A percentile compares a stretch with the other conserved stretches of the same genome.
These are phyloP conservation scores for Viola pubescens DNA, from an alignment of 441 rosid species.

Conservation along the genomic window DNA sequence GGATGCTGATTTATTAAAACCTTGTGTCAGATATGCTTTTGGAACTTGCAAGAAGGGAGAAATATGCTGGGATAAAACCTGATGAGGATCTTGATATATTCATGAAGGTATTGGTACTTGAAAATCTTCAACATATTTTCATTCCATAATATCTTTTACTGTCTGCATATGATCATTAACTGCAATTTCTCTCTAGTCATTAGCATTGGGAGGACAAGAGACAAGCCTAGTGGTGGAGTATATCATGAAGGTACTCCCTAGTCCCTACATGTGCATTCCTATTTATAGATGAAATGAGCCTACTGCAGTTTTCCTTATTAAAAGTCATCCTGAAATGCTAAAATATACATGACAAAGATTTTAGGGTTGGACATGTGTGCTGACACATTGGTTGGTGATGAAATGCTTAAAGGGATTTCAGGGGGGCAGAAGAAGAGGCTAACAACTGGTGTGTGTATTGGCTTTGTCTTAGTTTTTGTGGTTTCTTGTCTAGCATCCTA, in stretches of 20 bases:
- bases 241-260: slow-evolving; percentile 79
- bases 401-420: slow-evolving; percentile 91
- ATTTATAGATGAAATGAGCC: neutral
- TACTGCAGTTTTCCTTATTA: slow-evolving; percentile 11
- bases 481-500: slow-evolving; percentile 7
- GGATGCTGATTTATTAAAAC: slow-evolving; percentile 24
- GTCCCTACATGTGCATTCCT: slow-evolving; percentile 20
- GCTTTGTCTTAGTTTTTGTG: neutral
- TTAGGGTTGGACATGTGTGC: slow-evolving; percentile 90
- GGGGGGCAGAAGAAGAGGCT: slow-evolving; percentile 96
- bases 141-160: slow-evolving; percentile 1
- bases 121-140: slow-evolving; percentile 3
- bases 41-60: slow-evolving; percentile 95
- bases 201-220: slow-evolving; percentile 85
- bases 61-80: slow-evolving; percentile 84
- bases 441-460: slow-evolving; percentile 56
- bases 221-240: slow-evolving; percentile 82
- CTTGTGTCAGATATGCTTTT: slow-evolving; percentile 68
- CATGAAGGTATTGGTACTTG: slow-evolving; percentile 66
- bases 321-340: slow-evolving; percentile 38
- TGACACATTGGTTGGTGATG: slow-evolving; percentile 93
- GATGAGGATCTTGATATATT: slow-evolving; percentile 98
- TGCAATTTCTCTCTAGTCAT: slow-evolving; percentile 44
- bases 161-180: slow-evolving; percentile 15
- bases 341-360: slow-evolving; percentile 74